Conservation (phyloP, 1,139 yeast species). For the Pichia sp. region DNA sequence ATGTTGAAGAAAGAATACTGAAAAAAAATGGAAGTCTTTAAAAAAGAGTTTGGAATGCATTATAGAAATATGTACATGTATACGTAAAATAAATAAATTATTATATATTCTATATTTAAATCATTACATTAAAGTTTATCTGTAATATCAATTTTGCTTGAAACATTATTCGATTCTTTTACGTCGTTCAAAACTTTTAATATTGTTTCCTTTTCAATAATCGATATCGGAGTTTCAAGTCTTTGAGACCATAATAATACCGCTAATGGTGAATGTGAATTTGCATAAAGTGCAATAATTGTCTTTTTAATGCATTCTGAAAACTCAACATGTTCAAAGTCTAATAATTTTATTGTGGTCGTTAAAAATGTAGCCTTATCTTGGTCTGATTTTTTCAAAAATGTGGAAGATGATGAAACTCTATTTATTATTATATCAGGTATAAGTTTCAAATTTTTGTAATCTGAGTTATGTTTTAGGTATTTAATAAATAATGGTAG, state of each 20-base stretch:
- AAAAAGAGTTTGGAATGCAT: neutral
- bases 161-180: constrained; percentile 1
- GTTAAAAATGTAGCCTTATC: constrained; percentile 11
- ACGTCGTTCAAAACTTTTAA: neutral
- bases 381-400: neutral
- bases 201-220: constrained; percentile 8
- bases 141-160: constrained; percentile 5
- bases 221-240: constrained; percentile 6
- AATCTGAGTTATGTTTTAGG: constrained; percentile 11
- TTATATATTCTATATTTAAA: neutral
- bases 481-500: constrained; percentile 21
- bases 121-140: constrained; percentile 4
- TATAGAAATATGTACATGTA: neutral
- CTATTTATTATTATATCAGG: constrained; percentile 8
- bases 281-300: constrained; percentile 16
- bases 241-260: constrained; percentile 17
- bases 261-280: constrained; percentile 22
- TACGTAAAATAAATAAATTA: neutral
- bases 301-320: constrained; percentile 9
- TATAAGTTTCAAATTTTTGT: constrained; percentile 3
- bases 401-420: constrained; percentile 1
- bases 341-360: constrained; percentile 5
- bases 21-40: constrained; percentile 9
- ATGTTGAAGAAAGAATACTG: constrained; percentile 51
- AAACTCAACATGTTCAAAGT: constrained; percentile 3